Evolutionary conservation across 768 basidiomycete species (phyloP), one percentile per base, ranked within the genome.

Genomic region (Rhizopogon salebrosus): DNA sequence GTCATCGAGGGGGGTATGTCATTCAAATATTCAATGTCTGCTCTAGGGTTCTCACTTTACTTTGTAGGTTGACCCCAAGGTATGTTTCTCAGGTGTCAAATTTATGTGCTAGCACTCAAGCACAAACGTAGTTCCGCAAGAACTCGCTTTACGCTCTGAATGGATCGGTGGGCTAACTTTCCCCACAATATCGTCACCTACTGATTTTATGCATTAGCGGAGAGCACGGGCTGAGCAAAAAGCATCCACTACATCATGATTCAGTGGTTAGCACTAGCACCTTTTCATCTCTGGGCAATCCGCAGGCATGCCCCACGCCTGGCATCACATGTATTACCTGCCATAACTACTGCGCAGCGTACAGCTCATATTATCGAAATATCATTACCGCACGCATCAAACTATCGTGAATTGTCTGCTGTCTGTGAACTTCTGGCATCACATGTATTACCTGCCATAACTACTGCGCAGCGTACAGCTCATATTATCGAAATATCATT

Each of bases 1-100:
- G 60, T 94, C 90, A 35, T 64, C 89, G 78, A 92, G 84, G 77
- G 95, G 94, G 82, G 95, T 98, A 80, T 57, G 92, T 87, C 5
- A 49, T 40, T 16, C 37, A 24, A 2, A 37, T 40, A 57, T 51
- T 53, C 52, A 39, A 31, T 52, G 23, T 49, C 51, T 52, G 18
- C 36, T 20, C 45, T 50, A 53, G 46, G 41, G 56, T 34, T 34
- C 49, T 49, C 49, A 49, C 11, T 51, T 52, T 16, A 48, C 40
- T 52, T 2, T 20, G 3, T 60, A 92, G 90, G 84, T 92, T 64
- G 90, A 92, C 58, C 68, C 85, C 55, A 92, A 90, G 83, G 89
- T 90, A 59, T 56, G 74, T 61, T 57, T 34, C 14, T 26, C 6
- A 27, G 36, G 10, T 37, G 18, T 14, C 26, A 27, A 11, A 3